Evolutionary conservation across 1,139 yeast species (phyloP), one percentile per base, ranked within the genome.

Genomic region (Komagataea norvegica): DNA sequence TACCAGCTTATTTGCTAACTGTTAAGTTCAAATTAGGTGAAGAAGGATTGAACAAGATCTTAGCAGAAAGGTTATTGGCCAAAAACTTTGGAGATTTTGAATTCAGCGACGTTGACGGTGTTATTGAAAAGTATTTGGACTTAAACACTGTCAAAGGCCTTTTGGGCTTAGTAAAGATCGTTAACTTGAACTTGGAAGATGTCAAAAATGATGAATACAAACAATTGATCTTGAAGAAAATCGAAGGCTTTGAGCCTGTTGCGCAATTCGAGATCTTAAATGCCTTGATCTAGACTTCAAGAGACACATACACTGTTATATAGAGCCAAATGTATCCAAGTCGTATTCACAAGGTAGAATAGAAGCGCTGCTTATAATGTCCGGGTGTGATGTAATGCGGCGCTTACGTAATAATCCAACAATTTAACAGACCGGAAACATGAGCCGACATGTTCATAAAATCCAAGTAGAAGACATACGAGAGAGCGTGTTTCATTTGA

Each of bases 61-160:
- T 64, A 3, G 64, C 64, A 16, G 43, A 47, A n/a, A 62, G 56
- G 45, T 62, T 64, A 14, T 41, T 61, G 9, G 62, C 55, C 38
- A 56, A 57, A 30, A 56, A 58, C 37, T 57, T 54, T 31, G 39
- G 50, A 6, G 47, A 40, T 5, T 46, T 49, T 15, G 42, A 48
- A 24, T 48, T 45, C 25, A 38, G 28, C 8, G 34, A 46, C 5
- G n/a, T 48, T 11, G 37, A 40, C 14, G 33, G 29, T 8, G 37
- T 49, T 28, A 38, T 50, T 14, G 36, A 33, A 2, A 41, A 40
- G 22, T 43, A 44, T 31, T 43, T 47, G 34, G 18, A 38, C 3
- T 14, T 33, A 4, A 36, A 37, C n/a, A 13, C 38, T 3, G 33
- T 34, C 25, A 41, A 43, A 6, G 45, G 49, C 15, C 32, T 40